Base-by-base conservation (phyloP, 2,329 filamentous ascomycete species). In the Exophiala aquamarina region DNA sequence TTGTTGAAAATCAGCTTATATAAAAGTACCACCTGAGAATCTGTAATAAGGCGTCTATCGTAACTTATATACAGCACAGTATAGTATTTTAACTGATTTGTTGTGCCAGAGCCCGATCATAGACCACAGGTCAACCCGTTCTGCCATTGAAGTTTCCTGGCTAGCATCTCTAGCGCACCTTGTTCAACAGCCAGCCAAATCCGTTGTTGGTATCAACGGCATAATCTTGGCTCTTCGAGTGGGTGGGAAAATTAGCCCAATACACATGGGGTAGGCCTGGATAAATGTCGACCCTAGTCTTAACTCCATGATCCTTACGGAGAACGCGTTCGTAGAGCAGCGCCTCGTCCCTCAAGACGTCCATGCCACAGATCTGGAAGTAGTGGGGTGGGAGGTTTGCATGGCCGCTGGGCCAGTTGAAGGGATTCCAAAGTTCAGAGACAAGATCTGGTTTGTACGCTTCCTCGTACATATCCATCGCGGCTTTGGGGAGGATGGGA, bases 271-370 rank as follows among this genome's bases (percentile, higher is more conserved):
- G 70, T 43, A 66, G 63, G 0, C 71, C 39, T 9, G 21, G 44
- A 54, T 75, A 74, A 19, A 74, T 48, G 47, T 71, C 63, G 9
- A 70, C 61, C 55, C 68, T 68, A 17, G 70, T 73, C 55, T 66
- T 51, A 11, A 71, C 60, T 0, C 68, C 66, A n/a, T n/a, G n/a
- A 14, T 44, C 49, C 31, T 66, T 59, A 19, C 70, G 60, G 50
- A 74, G 44, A 8, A 66, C 37, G 14, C 69, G 56, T 50, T 75
- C 72, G 34, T 75, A 71, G 4, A 78, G 56, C 26, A 77, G 61
- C 2, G 68, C 72, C 52, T 78, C 75, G 36, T 78, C 75, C 14
- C 75, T 63, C 39, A 74, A 54, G 1, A 74, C 73, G 59, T 77
- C 75, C 51, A 70, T 59, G 0, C 74, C 75, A 23, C 69, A 72